phyloP scores from a whole-genome alignment of 208 protist species.

The Porcisia deanei region DNA sequence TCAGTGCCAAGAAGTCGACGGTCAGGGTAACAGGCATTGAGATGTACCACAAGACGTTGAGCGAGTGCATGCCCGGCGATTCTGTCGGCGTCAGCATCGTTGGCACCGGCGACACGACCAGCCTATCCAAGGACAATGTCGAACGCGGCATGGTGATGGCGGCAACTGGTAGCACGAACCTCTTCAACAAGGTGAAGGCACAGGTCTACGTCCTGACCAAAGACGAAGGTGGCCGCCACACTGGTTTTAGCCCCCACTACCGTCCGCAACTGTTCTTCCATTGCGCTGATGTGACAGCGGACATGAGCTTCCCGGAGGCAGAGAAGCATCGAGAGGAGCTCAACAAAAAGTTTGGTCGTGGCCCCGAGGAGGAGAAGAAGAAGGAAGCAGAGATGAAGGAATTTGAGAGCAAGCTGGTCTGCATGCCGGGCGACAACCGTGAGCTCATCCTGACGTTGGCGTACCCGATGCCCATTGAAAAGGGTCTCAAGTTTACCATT shows the following conservation, averaged over 20 bases:
- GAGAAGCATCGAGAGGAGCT: slow-evolving; percentile 74
- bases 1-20: slow-evolving; percentile 81
- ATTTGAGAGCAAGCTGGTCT: slow-evolving; percentile 93
- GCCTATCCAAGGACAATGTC: slow-evolving; percentile 96
- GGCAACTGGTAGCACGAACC: slow-evolving; percentile 91
- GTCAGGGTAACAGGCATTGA: slow-evolving; percentile 95
- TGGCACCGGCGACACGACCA: slow-evolving; percentile 79
- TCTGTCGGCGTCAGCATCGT: slow-evolving; percentile 97
- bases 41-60: slow-evolving; percentile 97
- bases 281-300: slow-evolving; percentile 97
- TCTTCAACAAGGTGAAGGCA: slow-evolving; percentile 95
- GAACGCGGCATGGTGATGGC: slow-evolving; percentile 95
- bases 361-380: slow-evolving; percentile 83
- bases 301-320: slow-evolving; percentile 93
- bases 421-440: slow-evolving; percentile 98
- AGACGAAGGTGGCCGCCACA: slow-evolving; percentile 99
- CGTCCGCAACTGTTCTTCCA: slow-evolving; percentile 98
- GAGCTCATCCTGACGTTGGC: slow-evolving; percentile 94
- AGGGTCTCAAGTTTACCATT: slow-evolving; percentile 98
- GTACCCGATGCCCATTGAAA: slow-evolving; percentile 91
- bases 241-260: slow-evolving; percentile 97
- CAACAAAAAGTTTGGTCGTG: slow-evolving; percentile 80
- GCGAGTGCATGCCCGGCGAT: slow-evolving; percentile 96
- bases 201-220: slow-evolving; percentile 98
- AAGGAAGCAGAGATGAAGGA: slow-evolving; percentile 80